Conservation (phyloP, 495 filamentous ascomycete genomes). For the Sabuloglossum arenarium region DNA sequence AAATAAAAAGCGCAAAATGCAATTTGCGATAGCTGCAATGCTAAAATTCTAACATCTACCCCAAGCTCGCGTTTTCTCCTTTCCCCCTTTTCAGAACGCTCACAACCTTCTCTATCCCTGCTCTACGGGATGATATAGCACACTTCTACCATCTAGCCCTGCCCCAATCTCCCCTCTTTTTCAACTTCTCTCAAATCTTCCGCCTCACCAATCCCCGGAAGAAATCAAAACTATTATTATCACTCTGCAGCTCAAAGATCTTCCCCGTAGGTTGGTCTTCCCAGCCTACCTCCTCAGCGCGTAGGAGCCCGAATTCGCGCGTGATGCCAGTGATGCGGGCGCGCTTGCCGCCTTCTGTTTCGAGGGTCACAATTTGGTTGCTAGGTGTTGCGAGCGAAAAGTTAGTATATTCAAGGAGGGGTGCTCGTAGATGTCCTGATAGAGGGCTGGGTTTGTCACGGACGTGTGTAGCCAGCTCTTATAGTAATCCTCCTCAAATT, state of each 20-base stretch:
- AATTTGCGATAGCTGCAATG: too few relatives aligned
- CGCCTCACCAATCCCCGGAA: constrained; percentile 71
- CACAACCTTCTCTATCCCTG: too few relatives aligned
- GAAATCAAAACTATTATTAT: constrained; percentile 98
- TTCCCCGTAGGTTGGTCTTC: constrained; percentile 54
- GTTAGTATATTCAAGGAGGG: background rate
- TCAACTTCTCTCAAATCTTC: constrained; percentile 28
- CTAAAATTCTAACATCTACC: too few relatives aligned
- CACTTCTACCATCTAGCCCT: too few relatives aligned
- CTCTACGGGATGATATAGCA: too few relatives aligned
- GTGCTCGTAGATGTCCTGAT: too few relatives aligned
- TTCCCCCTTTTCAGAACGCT: too few relatives aligned
- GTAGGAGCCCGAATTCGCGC: constrained; percentile 64
- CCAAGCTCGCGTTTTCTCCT: too few relatives aligned
- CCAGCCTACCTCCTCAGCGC: constrained; percentile 59
- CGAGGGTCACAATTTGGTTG: constrained; percentile 73
- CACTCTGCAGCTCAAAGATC: constrained; percentile 72
- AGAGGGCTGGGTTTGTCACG: background rate
- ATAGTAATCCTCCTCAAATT: constrained; percentile 66
- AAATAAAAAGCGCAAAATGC: too few relatives aligned
- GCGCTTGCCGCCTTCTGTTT: constrained; percentile 54
- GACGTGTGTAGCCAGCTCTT: constrained; percentile 64
- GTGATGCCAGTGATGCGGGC: constrained; percentile 83
- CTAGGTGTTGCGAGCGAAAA: background rate
- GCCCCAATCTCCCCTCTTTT: too few relatives aligned